Conservation (phyloP, 257 asterid species). For the Solanum gandarillasii region DNA sequence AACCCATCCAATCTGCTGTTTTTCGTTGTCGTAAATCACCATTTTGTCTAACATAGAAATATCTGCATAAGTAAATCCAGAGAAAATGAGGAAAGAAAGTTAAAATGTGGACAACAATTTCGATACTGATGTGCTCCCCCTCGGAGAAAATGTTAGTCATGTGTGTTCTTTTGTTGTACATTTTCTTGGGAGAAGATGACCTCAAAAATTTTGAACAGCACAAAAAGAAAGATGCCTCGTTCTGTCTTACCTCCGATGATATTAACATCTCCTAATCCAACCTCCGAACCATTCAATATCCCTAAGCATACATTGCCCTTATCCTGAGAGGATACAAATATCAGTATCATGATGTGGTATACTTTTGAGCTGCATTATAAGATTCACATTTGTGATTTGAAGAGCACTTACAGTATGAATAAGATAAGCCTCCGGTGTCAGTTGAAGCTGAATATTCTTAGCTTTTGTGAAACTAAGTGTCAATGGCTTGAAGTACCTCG, state of each 20-base stretch:
- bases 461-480: constrained; percentile 35
- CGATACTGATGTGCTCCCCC: background rate
- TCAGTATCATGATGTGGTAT: background rate
- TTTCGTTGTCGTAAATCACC: constrained; percentile 84
- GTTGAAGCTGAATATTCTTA: constrained; percentile 38
- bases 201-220: background rate
- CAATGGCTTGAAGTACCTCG: constrained; percentile 57
- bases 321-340: constrained; percentile 31
- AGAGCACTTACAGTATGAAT: constrained; percentile 45
- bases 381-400: background rate
- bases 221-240: background rate
- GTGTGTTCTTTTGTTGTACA: background rate
- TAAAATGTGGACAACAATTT: background rate
- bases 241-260: constrained; percentile 64
- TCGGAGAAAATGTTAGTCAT: background rate
- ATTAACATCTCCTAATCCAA: constrained; percentile 42
- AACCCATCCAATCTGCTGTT: constrained; percentile 63
- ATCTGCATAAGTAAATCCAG: constrained; percentile 30
- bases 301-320: constrained; percentile 84
- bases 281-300: constrained; percentile 70
- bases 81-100: background rate
- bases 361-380: background rate
- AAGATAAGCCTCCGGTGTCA: constrained; percentile 71
- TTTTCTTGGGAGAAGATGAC: background rate
- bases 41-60: constrained; percentile 69